Conservation (phyloP, 129 eudicot genomes). For the Solidago caesia region DNA sequence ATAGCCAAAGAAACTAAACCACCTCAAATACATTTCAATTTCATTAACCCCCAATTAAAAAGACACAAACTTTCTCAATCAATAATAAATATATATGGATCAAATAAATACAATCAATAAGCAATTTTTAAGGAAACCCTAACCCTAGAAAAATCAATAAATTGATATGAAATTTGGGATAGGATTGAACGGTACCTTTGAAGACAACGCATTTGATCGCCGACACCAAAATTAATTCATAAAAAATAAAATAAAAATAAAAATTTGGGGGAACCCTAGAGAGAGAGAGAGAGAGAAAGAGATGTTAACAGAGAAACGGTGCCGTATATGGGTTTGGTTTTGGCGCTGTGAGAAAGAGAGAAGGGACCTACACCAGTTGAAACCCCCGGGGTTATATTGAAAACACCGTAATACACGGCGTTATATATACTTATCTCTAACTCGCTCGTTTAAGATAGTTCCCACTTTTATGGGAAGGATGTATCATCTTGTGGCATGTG, state of each 20-base stretch:
- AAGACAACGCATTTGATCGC: slow-evolving; percentile 55
- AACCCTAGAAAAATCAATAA: slow-evolving; percentile 38
- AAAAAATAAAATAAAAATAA: not conserved
- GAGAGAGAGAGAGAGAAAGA: slow-evolving; percentile 28
- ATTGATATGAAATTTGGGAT: slow-evolving; percentile 38
- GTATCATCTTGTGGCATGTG: not conserved
- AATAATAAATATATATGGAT: slow-evolving; percentile 16
- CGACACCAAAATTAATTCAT: not conserved
- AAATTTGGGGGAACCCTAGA: slow-evolving; percentile 20
- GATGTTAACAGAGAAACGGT: slow-evolving; percentile 40
- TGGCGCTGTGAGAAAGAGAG: slow-evolving; percentile 28
- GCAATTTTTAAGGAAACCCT: slow-evolving; percentile 32
- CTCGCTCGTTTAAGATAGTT: not conserved
- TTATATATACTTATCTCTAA: slow-evolving; percentile 15
- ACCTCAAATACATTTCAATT: slow-evolving; percentile 23
- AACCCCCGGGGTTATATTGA: slow-evolving; percentile 36
- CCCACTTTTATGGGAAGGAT: not conserved
- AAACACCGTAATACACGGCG: slow-evolving; percentile 32
- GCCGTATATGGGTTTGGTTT: slow-evolving; percentile 45
- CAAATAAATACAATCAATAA: not conserved
- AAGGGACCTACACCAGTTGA: slow-evolving; percentile 47
- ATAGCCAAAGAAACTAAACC: slow-evolving; percentile 28
- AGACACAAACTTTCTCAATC: not conserved
- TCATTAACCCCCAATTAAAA: not conserved
- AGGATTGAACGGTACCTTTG: slow-evolving; percentile 54